Evolutionary conservation across 176 grass and related monocot species (phyloP), one percentile per base, ranked within the genome.

Genomic region (Areca catechu): DNA sequence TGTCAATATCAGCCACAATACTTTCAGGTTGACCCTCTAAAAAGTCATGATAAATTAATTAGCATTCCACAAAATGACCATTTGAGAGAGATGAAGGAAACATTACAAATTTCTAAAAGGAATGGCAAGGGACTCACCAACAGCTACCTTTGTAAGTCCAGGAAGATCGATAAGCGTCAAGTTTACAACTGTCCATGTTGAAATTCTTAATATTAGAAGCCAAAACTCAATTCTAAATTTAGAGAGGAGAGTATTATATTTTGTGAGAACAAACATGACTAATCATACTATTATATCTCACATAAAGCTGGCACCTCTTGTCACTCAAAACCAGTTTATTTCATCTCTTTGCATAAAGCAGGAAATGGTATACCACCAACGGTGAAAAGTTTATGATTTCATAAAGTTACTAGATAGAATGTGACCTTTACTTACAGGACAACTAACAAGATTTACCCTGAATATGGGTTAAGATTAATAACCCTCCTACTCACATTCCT

Each of bases 1-100:
- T 92, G 61, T 98, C 94, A 58, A 98, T 98, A 74, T 98, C 94
- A 60, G 77, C 66, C 55, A 93, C 88, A 67, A 89, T 73, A 57
- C 71, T 86, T 0, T 98, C 94, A 14, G 88, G 53, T 67, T 98
- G 94, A 61, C 94, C 94, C 22, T 98, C 94, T 98, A 52, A 1
- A 69, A 66, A 80, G 20, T 27, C 28, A 25, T 34, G 37, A 25
- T 34, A 63, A 63, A 17, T 56, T 54, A 58, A 17, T 21, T 63
- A 51, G 66, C 7, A 58, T 50, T 61, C 61, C 50, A 57, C 17
- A 15, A 28, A 61, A 77, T 16, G 24, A 53, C 37, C 28, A 56
- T 57, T 22, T 74, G 56, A 21, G 47, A 75, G 10, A 77, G 9
- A 37, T 37, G 30, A 16, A 78, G 78, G 12, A 48, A 75, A 60